These are phyloP conservation scores for Fusarium luffae DNA, from an alignment of 2,329 filamentous ascomycete species.

Conservation along the genomic window DNA sequence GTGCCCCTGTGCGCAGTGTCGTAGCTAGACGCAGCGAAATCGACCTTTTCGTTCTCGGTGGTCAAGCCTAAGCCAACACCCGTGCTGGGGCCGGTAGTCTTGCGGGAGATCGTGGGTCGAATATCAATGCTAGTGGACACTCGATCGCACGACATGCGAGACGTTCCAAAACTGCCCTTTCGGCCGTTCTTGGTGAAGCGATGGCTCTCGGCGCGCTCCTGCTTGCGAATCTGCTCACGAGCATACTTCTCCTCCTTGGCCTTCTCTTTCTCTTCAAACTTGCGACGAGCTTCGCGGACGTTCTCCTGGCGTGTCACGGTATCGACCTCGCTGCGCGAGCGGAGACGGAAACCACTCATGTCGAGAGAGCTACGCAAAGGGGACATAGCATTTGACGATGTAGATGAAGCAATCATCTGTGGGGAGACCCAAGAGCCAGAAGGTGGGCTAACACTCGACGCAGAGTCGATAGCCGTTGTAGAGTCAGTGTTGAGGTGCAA, in stretches of 20 bases:
- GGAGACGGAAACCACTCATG: constrained; percentile 66
- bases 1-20: constrained; percentile 53
- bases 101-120: constrained; percentile 46
- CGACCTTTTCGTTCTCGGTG: constrained; percentile 54
- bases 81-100: constrained; percentile 42
- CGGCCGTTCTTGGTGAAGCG: constrained; percentile 60
- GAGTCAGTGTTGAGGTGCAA: constrained; percentile 53
- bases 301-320: constrained; percentile 65
- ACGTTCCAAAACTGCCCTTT: constrained; percentile 52
- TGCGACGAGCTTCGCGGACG: constrained; percentile 69
- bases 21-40: constrained; percentile 60
- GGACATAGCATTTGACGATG: constrained; percentile 56
- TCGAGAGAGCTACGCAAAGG: constrained; percentile 70
- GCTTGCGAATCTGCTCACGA: constrained; percentile 66
- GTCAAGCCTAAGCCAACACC: constrained; percentile 31
- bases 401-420: constrained; percentile 41
- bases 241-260: constrained; percentile 72
- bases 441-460: constrained; percentile 45
- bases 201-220: constrained; percentile 66
- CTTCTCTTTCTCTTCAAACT: constrained; percentile 71
- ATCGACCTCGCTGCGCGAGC: constrained; percentile 70
- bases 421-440: constrained; percentile 43
- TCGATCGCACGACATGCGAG: constrained; percentile 49
- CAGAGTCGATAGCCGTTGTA: constrained; percentile 43
- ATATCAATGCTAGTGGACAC: constrained; percentile 48